Evolutionary conservation across 148 eudicot species (phyloP), one percentile per base, ranked within the genome.

Genomic region (Rhododendron ovatum): DNA sequence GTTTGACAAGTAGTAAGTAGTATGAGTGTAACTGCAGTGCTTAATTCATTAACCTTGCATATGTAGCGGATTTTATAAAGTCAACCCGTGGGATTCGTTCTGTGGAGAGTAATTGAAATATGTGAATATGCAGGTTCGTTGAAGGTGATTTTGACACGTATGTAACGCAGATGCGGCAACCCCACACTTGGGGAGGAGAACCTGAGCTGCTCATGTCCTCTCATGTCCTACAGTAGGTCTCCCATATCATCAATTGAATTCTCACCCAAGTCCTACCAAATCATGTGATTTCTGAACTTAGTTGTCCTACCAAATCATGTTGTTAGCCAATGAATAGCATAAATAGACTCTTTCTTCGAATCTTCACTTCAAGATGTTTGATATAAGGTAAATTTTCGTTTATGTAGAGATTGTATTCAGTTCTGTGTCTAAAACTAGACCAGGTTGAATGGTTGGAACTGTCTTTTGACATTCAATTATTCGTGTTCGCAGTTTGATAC

Each of bases 191-290:
- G 98, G 98, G 98, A 86, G 98, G 98, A 76, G 98, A 95, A 91
- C 96, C 98, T 51, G 98, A 95, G 91, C 93, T 95, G 79, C 95
- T 95, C 63, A 95, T 95, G 98, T 89, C 98, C 55, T 93, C 98
- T 3, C 94, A 94, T 91, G 98, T 94, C n/a, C 91, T 95, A 59
- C 86, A 90, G 98, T 95, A 90, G 85, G 96, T 87, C 22, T 45
- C 74, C 82, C 53, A 85, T 78, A 65, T 76, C 39, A 82, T 13
- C 37, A 59, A 37, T 69, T 47, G 57, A 61, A 37, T 83, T 45
- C 35, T 71, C 28, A 15, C 13, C 48, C 24, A 74, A 74, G 85
- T 51, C 20, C 80, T 7, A 73, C 53, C 53, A 39, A 30, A 67
- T 83, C 78, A 71, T 18, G 57, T 37, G 45, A 17, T 24, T 59